Evolutionary conservation across 1,284 basidiomycete genomes (phyloP).

Genomic region (Retiboletus flavoniger): DNA sequence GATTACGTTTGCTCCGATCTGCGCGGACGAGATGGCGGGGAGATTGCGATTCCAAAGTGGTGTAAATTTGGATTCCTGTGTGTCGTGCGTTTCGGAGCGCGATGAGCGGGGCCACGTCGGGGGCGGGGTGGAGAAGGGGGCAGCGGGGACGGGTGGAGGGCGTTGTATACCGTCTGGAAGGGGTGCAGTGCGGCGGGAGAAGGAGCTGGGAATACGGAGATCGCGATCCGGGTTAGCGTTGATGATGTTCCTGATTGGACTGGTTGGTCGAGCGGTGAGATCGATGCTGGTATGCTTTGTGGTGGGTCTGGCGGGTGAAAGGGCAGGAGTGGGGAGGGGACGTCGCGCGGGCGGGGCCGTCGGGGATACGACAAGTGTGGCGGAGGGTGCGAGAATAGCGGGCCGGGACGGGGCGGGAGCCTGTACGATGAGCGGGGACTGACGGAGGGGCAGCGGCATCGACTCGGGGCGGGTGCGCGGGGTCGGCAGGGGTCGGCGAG

Average conservation of each 20-base stretch:
- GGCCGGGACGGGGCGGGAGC: conserved; percentile 34
- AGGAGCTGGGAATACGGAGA: conserved; percentile 27
- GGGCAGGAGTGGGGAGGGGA: conserved; percentile 28
- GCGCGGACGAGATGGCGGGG: conserved; percentile 3
- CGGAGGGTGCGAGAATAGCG: conserved; percentile 25
- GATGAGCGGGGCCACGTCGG: conserved; percentile 17
- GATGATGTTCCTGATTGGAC: conserved; percentile 18
- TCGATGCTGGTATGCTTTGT: conserved; percentile 29
- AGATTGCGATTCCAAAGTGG: conserved; percentile 22
- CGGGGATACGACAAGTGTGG: conserved; percentile 20
- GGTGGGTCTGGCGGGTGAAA: background rate
- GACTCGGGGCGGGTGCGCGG: conserved; percentile 35
- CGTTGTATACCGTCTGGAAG: conserved; percentile 7
- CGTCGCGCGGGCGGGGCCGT: conserved; percentile 22
- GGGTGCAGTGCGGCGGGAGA: conserved; percentile 23
- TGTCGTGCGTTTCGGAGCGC: conserved; percentile 5
- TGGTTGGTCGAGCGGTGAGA: conserved; percentile 19
- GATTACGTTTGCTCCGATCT: conserved; percentile 12
- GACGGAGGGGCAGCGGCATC: conserved; percentile 25
- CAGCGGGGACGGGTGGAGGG: background rate
- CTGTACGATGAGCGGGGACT: conserved; percentile 29
- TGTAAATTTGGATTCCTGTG: conserved; percentile 6
- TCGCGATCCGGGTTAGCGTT: conserved; percentile 19
- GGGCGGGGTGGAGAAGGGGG: conserved; percentile 8
- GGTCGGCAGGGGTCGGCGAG: conserved; percentile 31